Conservation (phyloP, 805 yeast genomes). For the Clavispora asparagi region DNA sequence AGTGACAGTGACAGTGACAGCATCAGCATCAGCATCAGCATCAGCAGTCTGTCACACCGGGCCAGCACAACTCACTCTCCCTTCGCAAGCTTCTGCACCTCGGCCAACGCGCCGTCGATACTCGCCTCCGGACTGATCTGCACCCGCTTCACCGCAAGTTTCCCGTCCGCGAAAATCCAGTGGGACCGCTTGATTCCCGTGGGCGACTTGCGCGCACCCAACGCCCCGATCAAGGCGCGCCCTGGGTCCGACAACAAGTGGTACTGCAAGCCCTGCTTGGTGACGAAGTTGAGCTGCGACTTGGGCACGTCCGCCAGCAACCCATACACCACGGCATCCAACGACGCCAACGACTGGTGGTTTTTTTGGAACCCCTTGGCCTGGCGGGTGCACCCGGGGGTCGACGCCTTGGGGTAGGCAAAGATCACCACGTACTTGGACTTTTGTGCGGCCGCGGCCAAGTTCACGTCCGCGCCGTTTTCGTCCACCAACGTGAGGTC, state of each 20-base stretch:
- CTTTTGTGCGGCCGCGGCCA: slow-evolving; percentile 25
- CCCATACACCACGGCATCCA: slow-evolving; percentile 66
- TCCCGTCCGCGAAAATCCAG: slow-evolving; percentile 82
- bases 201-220: slow-evolving; percentile 83
- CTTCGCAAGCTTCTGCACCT: slow-evolving; percentile 40
- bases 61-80: no score
- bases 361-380: slow-evolving; percentile 82
- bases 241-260: slow-evolving; percentile 74
- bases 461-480: slow-evolving; percentile 50
- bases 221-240: slow-evolving; percentile 56
- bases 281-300: slow-evolving; percentile 71
- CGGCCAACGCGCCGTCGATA: slow-evolving; percentile 52
- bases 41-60: no score
- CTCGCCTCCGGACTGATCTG: slow-evolving; percentile 51
- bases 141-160: slow-evolving; percentile 48
- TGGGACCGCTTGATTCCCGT: slow-evolving; percentile 83
- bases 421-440: slow-evolving; percentile 36
- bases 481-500: slow-evolving; percentile 61
- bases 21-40: no score
- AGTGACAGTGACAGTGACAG: no score
- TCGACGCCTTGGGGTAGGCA: slow-evolving; percentile 87
- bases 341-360: slow-evolving; percentile 43
- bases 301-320: slow-evolving; percentile 76
- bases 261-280: slow-evolving; percentile 69
- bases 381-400: slow-evolving; percentile 96